Conservation (phyloP, 352 stramenopile species). For the Globisporangium takayamanum region DNA sequence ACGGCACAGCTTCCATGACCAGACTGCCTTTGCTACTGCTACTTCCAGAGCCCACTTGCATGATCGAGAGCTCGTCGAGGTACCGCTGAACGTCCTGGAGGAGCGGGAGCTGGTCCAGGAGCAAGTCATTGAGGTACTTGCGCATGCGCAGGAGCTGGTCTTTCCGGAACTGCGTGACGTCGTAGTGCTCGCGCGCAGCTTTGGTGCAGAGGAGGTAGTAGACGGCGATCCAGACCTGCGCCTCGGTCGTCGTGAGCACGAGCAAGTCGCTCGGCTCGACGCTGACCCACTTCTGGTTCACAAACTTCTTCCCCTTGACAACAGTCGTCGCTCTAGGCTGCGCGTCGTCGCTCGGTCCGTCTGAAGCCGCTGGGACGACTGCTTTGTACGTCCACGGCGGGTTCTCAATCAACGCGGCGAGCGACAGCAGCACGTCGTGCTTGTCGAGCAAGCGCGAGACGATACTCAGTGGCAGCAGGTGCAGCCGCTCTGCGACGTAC, state of each 20-base stretch:
- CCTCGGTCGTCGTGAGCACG: slow-evolving; percentile 90
- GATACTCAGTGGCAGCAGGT: slow-evolving; percentile 81
- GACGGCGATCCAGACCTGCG: slow-evolving; percentile 92
- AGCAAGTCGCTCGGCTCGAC: slow-evolving; percentile 87
- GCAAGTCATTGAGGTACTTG: slow-evolving; percentile 93
- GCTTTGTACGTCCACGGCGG: slow-evolving; percentile 92
- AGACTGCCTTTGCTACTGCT: slow-evolving; percentile 34
- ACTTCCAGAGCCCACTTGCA: slow-evolving; percentile 50
- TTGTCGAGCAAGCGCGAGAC: slow-evolving; percentile 92
- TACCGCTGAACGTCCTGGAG: slow-evolving; percentile 91
- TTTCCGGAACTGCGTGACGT: slow-evolving; percentile 93
- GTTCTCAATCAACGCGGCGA: slow-evolving; percentile 93
- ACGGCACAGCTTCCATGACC: slow-evolving; percentile 77
- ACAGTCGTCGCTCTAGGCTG: neutral
- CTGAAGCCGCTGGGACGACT: slow-evolving; percentile 6
- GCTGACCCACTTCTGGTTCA: slow-evolving; percentile 88
- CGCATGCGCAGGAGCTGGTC: slow-evolving; percentile 89
- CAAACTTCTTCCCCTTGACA: slow-evolving; percentile 89
- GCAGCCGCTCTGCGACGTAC: slow-evolving; percentile 88
- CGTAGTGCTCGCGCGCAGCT: slow-evolving; percentile 90
- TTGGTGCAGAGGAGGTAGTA: slow-evolving; percentile 93
- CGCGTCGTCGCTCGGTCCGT: neutral
- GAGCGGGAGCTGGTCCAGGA: slow-evolving; percentile 95
- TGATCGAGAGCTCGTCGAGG: slow-evolving; percentile 93
- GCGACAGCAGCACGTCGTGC: slow-evolving; percentile 91